These are phyloP conservation scores for Earliella scabrosa DNA, from an alignment of 1,284 basidiomycete species.

Conservation along the genomic window DNA sequence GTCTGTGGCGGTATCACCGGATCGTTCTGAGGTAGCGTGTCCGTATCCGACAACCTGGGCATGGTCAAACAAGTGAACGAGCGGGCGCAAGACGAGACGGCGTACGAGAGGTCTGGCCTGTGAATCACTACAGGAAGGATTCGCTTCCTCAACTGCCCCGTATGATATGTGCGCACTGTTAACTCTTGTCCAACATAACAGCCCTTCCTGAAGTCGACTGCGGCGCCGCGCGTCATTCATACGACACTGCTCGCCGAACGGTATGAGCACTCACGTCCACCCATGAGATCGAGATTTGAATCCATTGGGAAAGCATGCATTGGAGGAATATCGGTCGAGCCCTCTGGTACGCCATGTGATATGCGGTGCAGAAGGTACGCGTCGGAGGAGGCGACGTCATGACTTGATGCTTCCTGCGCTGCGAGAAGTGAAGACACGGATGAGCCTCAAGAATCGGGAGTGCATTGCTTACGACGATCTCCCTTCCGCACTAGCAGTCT, in stretches of 20 bases:
- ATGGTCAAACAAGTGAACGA: neutral
- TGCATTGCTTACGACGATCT: conserved; percentile 63
- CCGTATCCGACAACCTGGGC: conserved; percentile 2
- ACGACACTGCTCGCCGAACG: neutral
- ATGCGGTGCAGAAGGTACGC: conserved; percentile 85
- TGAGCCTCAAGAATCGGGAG: neutral
- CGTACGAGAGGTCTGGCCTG: conserved; percentile 29
- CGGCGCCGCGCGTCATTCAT: neutral
- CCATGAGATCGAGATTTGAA: conserved; percentile 92
- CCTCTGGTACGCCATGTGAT: conserved; percentile 88
- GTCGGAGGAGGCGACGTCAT: conserved; percentile 54
- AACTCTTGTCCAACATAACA: conserved; percentile 99
- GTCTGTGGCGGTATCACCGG: conserved; percentile 27
- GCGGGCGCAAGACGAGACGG: neutral
- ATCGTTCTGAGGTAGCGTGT: neutral
- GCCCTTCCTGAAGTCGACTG: conserved; percentile 97
- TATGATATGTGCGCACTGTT: conserved; percentile 96
- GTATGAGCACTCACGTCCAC: conserved; percentile 66
- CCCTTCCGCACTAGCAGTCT: conserved; percentile 74
- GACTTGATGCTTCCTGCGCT: conserved; percentile 60
- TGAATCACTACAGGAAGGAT: conserved; percentile 79
- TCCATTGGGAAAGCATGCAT: conserved; percentile 90
- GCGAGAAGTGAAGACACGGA: conserved; percentile 18
- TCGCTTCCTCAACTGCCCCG: conserved; percentile 90
- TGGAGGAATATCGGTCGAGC: conserved; percentile 77